Evolutionary conservation across 2,329 filamentous ascomycete species (phyloP).

Genomic region (Colletotrichum coccodes): DNA sequence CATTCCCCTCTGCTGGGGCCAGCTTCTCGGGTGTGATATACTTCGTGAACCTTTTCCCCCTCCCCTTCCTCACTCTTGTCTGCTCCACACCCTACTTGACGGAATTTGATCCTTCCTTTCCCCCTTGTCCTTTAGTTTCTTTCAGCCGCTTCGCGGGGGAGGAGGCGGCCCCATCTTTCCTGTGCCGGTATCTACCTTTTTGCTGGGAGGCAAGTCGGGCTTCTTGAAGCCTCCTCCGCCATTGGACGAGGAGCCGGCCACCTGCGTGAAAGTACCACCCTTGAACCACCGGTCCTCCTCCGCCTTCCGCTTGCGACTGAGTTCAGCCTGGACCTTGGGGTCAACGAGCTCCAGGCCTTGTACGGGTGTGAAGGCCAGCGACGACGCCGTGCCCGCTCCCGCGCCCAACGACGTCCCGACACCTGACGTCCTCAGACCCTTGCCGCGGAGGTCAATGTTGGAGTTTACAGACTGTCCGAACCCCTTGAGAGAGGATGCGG

Average conservation of each 20-base stretch:
- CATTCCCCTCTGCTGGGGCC: background rate
- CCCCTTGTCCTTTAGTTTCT: background rate
- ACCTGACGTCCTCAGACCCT: slow-evolving; percentile 83
- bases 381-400: slow-evolving; percentile 76
- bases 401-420: slow-evolving; percentile 76
- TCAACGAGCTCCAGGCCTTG: slow-evolving; percentile 96
- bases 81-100: background rate
- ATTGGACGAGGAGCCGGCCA: slow-evolving; percentile 65
- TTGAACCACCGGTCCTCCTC: slow-evolving; percentile 98
- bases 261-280: slow-evolving; percentile 94
- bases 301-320: slow-evolving; percentile 89
- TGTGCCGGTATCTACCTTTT: slow-evolving; percentile 76
- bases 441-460: slow-evolving; percentile 77
- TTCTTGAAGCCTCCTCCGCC: slow-evolving; percentile 79
- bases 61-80: background rate
- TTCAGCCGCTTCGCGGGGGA: slow-evolving; percentile 34
- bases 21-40: slow-evolving; percentile 7
- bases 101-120: background rate
- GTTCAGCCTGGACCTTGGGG: slow-evolving; percentile 87
- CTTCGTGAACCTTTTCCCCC: background rate
- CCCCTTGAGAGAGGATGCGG: slow-evolving; percentile 83
- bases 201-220: slow-evolving; percentile 76
- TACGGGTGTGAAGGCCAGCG: slow-evolving; percentile 91
- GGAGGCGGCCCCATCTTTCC: slow-evolving; percentile 60
- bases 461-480: slow-evolving; percentile 74